These are phyloP conservation scores for Eucalyptus pauciflora DNA, from an alignment of 345 rosid genomes.

Conservation along the genomic window DNA sequence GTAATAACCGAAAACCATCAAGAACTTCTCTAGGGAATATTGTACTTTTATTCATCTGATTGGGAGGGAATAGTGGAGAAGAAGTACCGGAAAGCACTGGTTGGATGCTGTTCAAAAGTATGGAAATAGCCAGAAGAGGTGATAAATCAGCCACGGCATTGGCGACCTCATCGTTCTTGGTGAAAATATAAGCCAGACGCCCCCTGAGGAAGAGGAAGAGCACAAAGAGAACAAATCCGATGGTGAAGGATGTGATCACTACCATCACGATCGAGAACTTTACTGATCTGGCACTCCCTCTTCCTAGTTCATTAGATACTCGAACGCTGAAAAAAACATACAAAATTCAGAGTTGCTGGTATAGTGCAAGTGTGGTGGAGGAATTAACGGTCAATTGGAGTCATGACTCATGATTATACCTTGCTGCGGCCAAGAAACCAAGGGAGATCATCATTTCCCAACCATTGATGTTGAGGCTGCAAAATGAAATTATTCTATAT, in stretches of 20 bases:
- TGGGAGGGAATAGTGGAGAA: neutral
- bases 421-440: conserved; percentile 70
- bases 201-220: conserved; percentile 40
- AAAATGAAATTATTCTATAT: neutral
- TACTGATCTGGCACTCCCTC: conserved; percentile 31
- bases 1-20: neutral
- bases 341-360: neutral
- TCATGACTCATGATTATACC: conserved; percentile 14
- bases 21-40: neutral
- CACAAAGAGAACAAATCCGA: conserved; percentile 33
- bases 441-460: conserved; percentile 79
- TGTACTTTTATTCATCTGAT: neutral
- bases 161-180: conserved; percentile 38
- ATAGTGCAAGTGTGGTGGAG: neutral
- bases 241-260: conserved; percentile 34
- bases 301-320: conserved; percentile 78
- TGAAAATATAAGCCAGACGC: conserved; percentile 56
- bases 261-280: conserved; percentile 31
- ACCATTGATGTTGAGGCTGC: conserved; percentile 65
- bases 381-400: neutral
- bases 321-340: conserved; percentile 38
- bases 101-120: conserved; percentile 70
- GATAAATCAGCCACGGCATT: conserved; percentile 53
- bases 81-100: conserved; percentile 72
- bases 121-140: conserved; percentile 55